Evolutionary conservation across 495 filamentous ascomycete genomes (phyloP).

Genomic region (Penicillium manginii): DNA sequence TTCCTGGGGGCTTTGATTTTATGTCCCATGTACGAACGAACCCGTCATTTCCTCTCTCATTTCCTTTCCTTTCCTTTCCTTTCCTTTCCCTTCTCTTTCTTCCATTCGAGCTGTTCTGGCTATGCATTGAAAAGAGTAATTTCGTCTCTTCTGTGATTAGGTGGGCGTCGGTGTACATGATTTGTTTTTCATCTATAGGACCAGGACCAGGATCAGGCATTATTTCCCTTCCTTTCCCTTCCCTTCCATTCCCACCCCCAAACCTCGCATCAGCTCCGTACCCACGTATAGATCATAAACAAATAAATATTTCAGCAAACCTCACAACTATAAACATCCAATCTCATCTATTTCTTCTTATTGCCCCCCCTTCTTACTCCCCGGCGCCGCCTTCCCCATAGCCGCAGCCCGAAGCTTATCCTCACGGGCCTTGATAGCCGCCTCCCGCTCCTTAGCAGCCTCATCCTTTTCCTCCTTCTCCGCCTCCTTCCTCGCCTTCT

Average conservation of each 20-base stretch:
- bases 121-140: constrained; percentile 26
- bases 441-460: constrained; percentile 51
- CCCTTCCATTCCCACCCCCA: too few species aligned
- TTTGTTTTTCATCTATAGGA: constrained; percentile 17
- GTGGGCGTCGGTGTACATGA: constrained; percentile 28
- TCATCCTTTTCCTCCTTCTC: constrained; percentile 77
- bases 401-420: constrained; percentile 38
- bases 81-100: background rate
- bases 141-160: constrained; percentile 11
- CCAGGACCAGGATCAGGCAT: constrained; percentile 1
- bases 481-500: constrained; percentile 77
- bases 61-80: constrained; percentile 9
- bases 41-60: constrained; percentile 7
- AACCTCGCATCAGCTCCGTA: too few species aligned
- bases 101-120: constrained; percentile 14
- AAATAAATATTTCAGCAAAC: too few species aligned
- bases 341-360: constrained; percentile 42
- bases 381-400: constrained; percentile 36
- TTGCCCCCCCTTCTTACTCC: constrained; percentile 38
- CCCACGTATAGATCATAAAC: too few species aligned
- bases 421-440: constrained; percentile 38
- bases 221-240: constrained; percentile 1
- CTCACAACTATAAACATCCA: too few species aligned
- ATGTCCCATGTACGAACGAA: constrained; percentile 24
- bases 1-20: constrained; percentile 2